These are phyloP conservation scores for Pseudohyphozyma bogoriensis DNA, from an alignment of 768 basidiomycete genomes.

Conservation along the genomic window DNA sequence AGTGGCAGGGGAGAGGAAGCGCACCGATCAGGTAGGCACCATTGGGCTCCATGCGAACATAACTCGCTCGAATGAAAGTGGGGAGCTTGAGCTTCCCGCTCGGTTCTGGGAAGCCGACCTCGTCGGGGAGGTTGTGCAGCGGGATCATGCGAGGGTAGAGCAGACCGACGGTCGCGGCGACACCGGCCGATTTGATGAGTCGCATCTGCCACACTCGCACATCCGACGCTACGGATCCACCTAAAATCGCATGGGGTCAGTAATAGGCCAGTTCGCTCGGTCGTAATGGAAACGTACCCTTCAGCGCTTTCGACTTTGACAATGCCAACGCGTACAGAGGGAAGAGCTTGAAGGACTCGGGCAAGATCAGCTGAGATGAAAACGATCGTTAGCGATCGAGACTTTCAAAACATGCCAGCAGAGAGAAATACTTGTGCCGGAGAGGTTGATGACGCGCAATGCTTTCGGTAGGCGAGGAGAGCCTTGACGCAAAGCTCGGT, in stretches of 20 bases:
- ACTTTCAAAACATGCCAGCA: neutral
- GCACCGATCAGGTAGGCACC: slow-evolving; percentile 88
- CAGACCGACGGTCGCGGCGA: slow-evolving; percentile 59
- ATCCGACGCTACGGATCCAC: slow-evolving; percentile 80
- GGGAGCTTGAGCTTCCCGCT: slow-evolving; percentile 59
- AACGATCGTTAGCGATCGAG: slow-evolving; percentile 4
- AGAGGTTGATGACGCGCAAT: slow-evolving; percentile 70
- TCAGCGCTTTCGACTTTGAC: slow-evolving; percentile 82
- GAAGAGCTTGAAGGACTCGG: slow-evolving; percentile 80
- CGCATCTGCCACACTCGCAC: slow-evolving; percentile 80
- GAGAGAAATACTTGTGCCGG: slow-evolving; percentile 57
- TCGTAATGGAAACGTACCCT: slow-evolving; percentile 51
- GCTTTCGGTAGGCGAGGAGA: slow-evolving; percentile 72
- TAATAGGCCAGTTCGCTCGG: neutral
- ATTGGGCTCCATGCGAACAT: slow-evolving; percentile 76
- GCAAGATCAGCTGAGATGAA: slow-evolving; percentile 66
- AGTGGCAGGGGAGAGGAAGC: slow-evolving; percentile 22
- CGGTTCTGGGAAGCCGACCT: slow-evolving; percentile 57
- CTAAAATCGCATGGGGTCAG: slow-evolving; percentile 41
- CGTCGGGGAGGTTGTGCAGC: slow-evolving; percentile 68
- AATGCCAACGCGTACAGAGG: slow-evolving; percentile 72
- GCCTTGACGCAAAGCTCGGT: slow-evolving; percentile 73
- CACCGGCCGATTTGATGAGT: slow-evolving; percentile 58
- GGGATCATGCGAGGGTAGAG: slow-evolving; percentile 84
- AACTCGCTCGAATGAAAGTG: slow-evolving; percentile 65